These are phyloP conservation scores for Massariosphaeria phaeospora DNA, from an alignment of 495 filamentous ascomycete genomes.

Conservation along the genomic window DNA sequence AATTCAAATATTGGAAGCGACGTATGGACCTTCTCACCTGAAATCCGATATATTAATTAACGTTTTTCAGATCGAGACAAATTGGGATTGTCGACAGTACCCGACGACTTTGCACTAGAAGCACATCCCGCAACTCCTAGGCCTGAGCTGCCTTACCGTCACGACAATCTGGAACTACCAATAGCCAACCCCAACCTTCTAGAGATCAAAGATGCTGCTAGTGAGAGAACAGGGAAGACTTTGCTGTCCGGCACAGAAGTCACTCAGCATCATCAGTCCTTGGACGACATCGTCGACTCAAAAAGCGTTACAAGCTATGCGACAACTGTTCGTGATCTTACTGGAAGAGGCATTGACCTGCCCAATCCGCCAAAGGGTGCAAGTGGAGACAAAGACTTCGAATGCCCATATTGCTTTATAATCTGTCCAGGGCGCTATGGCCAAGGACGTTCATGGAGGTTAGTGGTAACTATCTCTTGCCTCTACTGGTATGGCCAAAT, in stretches of 20 bases:
- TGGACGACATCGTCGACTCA: slow-evolving; percentile 29
- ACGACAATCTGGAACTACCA: slow-evolving; percentile 15
- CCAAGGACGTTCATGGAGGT: slow-evolving; percentile 26
- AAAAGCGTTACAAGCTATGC: slow-evolving; percentile 28
- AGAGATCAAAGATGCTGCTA: slow-evolving; percentile 4
- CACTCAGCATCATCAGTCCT: slow-evolving; percentile 28
- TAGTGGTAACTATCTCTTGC: background rate
- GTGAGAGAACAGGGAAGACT: slow-evolving; percentile 21
- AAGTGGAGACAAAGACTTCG: slow-evolving; percentile 29
- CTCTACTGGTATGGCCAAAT: background rate
- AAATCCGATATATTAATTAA: too few species aligned
- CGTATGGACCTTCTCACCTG: too few species aligned
- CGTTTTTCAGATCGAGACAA: slow-evolving; percentile 33
- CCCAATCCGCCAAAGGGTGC: slow-evolving; percentile 28
- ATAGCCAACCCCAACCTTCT: background rate
- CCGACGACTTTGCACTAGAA: background rate
- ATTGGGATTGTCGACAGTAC: slow-evolving; percentile 8
- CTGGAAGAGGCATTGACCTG: slow-evolving; percentile 19
- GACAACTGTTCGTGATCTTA: slow-evolving; percentile 25
- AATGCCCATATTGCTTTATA: slow-evolving; percentile 32
- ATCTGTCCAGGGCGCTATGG: slow-evolving; percentile 32
- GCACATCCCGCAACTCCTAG: background rate
- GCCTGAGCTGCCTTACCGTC: slow-evolving; percentile 1
- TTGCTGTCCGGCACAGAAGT: slow-evolving; percentile 30
- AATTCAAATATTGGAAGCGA: slow-evolving; percentile 32